These are phyloP conservation scores for Jaenimonas drosophilae DNA, from an alignment of 208 protist genomes.

Conservation along the genomic window DNA sequence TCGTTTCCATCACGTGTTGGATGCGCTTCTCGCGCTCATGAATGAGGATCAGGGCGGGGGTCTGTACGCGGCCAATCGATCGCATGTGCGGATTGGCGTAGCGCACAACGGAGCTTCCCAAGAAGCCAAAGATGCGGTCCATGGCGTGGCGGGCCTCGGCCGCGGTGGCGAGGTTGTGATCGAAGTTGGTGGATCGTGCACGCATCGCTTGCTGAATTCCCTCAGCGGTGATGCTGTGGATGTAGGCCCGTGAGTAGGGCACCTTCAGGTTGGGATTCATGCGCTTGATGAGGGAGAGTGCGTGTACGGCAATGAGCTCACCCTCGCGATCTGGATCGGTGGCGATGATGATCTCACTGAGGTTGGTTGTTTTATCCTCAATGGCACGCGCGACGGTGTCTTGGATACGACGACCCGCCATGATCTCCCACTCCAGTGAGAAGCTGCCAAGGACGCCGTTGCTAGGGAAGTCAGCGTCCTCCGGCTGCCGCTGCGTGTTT, in stretches of 20 bases:
- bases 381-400: conserved; percentile 75
- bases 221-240: conserved; percentile 87
- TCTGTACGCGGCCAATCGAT: conserved; percentile 88
- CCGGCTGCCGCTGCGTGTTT: neutral
- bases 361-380: conserved; percentile 58
- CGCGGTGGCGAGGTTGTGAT: conserved; percentile 78
- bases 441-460: conserved; percentile 58
- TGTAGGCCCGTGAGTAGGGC: conserved; percentile 86
- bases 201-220: conserved; percentile 71
- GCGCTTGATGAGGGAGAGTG: conserved; percentile 49
- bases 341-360: conserved; percentile 87
- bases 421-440: conserved; percentile 65
- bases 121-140: conserved; percentile 88
- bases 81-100: conserved; percentile 82
- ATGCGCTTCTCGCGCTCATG: conserved; percentile 67
- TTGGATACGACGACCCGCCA: conserved; percentile 66
- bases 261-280: conserved; percentile 72
- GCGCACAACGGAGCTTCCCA: conserved; percentile 84
- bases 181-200: conserved; percentile 49
- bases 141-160: conserved; percentile 86
- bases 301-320: conserved; percentile 87
- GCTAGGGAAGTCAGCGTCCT: conserved; percentile 24
- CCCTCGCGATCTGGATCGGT: conserved; percentile 88
- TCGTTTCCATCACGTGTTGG: conserved; percentile 37
- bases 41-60: conserved; percentile 83